phyloP scores from a whole-genome alignment of 1,139 yeast species.

The Pichia sp. region DNA sequence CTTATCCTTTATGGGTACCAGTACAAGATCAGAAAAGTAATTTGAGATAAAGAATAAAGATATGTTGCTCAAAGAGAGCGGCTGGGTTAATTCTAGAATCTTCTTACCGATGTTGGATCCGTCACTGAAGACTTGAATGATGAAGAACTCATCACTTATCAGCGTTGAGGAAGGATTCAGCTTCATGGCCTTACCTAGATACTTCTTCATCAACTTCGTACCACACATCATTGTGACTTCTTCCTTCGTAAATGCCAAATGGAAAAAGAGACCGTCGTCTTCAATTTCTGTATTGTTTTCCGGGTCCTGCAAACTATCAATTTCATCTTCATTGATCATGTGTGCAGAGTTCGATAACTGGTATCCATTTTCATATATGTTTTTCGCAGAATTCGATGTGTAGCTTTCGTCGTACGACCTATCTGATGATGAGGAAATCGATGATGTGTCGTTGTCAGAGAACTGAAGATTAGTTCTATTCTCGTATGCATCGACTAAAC shows the following conservation, averaged over 20 bases:
- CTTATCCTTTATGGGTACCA: slow-evolving; percentile 48
- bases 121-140: slow-evolving; percentile 59
- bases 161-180: slow-evolving; percentile 31
- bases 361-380: neutral
- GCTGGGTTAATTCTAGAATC: slow-evolving; percentile 56
- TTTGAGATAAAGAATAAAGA: slow-evolving; percentile 62
- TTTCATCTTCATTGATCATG: neutral
- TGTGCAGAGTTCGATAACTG: slow-evolving; percentile 8
- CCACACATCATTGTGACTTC: slow-evolving; percentile 53
- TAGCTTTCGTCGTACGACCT: slow-evolving; percentile 19
- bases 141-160: slow-evolving; percentile 46
- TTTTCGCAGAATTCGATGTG: slow-evolving; percentile 10
- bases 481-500: slow-evolving; percentile 21
- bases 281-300: slow-evolving; percentile 9
- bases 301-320: neutral
- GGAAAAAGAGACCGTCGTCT: slow-evolving; percentile 42
- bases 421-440: slow-evolving; percentile 11
- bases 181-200: slow-evolving; percentile 23
- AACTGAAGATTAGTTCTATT: slow-evolving; percentile 19
- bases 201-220: slow-evolving; percentile 24
- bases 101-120: slow-evolving; percentile 54
- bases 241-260: slow-evolving; percentile 49
- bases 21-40: slow-evolving; percentile 64
- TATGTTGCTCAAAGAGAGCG: slow-evolving; percentile 54
- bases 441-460: slow-evolving; percentile 17